These are phyloP conservation scores for Acacia pycnantha DNA, from an alignment of 331 rosid genomes.

Conservation along the genomic window DNA sequence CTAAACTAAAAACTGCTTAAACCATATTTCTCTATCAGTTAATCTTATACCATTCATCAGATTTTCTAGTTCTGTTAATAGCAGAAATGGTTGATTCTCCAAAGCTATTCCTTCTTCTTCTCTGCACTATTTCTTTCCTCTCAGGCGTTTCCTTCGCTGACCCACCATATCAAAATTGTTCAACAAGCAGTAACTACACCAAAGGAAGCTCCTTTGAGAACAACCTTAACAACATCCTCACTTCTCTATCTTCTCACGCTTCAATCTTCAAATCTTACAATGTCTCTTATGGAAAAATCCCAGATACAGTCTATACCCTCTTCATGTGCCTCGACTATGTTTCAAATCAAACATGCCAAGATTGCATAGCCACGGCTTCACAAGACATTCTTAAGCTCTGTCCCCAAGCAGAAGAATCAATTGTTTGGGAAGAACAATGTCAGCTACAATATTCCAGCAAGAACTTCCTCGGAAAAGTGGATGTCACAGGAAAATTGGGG, in stretches of 20 bases:
- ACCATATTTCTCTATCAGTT: background rate
- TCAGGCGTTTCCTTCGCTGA: slow-evolving; percentile 40
- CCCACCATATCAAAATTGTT: slow-evolving; percentile 51
- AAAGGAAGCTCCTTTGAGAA: slow-evolving; percentile 30
- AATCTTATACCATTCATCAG: background rate
- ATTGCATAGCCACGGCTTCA: slow-evolving; percentile 37
- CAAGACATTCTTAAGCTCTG: slow-evolving; percentile 38
- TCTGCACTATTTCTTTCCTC: slow-evolving; percentile 26
- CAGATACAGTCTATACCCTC: slow-evolving; percentile 36
- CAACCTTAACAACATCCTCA: slow-evolving; percentile 43
- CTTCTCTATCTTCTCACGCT: slow-evolving; percentile 40
- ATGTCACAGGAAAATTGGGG: slow-evolving; percentile 35
- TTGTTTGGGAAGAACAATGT: slow-evolving; percentile 53
- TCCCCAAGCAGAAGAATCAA: slow-evolving; percentile 45
- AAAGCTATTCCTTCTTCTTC: slow-evolving; percentile 13
- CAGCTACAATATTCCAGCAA: slow-evolving; percentile 50
- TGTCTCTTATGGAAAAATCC: slow-evolving; percentile 34
- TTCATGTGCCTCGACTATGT: slow-evolving; percentile 59
- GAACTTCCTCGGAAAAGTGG: slow-evolving; percentile 44
- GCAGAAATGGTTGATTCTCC: slow-evolving; percentile 16
- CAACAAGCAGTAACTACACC: slow-evolving; percentile 24
- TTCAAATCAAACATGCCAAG: slow-evolving; percentile 21
- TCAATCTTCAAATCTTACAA: slow-evolving; percentile 41
- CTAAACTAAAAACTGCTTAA: background rate
- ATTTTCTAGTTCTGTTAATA: background rate